phyloP scores from a whole-genome alignment of 2,329 filamentous ascomycete genomes.

The Diaporthe humulicola region DNA sequence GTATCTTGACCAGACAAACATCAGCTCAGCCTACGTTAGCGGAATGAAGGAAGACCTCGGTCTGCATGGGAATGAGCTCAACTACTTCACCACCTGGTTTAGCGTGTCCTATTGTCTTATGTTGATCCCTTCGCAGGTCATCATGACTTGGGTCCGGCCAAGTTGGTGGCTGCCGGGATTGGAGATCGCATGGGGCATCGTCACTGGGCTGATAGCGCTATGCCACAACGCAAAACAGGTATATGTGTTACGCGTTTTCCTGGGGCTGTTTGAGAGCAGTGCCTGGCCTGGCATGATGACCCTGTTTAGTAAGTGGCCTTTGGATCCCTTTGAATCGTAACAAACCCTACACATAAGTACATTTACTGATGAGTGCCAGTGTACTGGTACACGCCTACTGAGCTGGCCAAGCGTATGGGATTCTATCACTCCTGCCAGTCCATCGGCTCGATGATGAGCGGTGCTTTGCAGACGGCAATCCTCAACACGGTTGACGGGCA shows the following conservation, averaged over 20 bases:
- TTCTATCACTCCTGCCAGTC: slow-evolving; percentile 67
- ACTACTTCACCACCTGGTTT: slow-evolving; percentile 51
- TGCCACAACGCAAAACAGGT: slow-evolving; percentile 51
- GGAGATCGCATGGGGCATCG: slow-evolving; percentile 51
- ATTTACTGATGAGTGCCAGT: slow-evolving; percentile 43
- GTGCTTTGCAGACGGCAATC: slow-evolving; percentile 66
- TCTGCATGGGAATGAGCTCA: slow-evolving; percentile 47
- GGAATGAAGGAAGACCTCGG: slow-evolving; percentile 54
- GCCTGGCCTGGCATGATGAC: slow-evolving; percentile 61
- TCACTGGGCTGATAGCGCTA: slow-evolving; percentile 50
- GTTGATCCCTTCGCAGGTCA: slow-evolving; percentile 52
- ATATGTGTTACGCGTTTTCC: slow-evolving; percentile 55
- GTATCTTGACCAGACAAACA: slow-evolving; percentile 53
- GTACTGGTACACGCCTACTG: slow-evolving; percentile 57
- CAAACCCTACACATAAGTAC: slow-evolving; percentile 36
- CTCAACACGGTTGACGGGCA: slow-evolving; percentile 65
- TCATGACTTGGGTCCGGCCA: slow-evolving; percentile 53
- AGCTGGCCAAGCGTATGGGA: slow-evolving; percentile 65
- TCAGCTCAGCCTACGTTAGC: slow-evolving; percentile 54
- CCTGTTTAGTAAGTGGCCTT: slow-evolving; percentile 50
- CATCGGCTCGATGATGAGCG: slow-evolving; percentile 65
- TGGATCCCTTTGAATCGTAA: slow-evolving; percentile 17
- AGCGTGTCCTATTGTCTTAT: slow-evolving; percentile 52
- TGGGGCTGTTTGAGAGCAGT: slow-evolving; percentile 54
- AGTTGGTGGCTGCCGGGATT: slow-evolving; percentile 51